Percentiles rank a stretch among this genome's conserved stretches.
Conservation (phyloP, 345 rosid genomes). For the Lumnitzera racemosa region DNA sequence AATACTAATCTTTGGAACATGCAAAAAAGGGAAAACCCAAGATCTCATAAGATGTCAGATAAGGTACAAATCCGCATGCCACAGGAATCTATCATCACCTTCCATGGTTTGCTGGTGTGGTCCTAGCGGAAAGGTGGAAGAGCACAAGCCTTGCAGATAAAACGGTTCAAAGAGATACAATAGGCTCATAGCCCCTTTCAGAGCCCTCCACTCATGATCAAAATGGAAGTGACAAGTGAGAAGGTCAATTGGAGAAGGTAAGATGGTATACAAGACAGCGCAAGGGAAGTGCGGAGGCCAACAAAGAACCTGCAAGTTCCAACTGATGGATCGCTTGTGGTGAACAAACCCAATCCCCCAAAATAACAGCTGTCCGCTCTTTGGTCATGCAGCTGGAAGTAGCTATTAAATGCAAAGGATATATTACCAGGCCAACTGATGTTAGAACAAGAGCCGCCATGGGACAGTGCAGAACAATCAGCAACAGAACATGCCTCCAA, state of each 20-base stretch:
- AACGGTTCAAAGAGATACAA: too few species aligned
- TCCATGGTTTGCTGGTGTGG: too few species aligned
- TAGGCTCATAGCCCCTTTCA: too few species aligned
- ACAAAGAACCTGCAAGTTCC: conserved; percentile 50
- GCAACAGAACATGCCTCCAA: conserved; percentile 57
- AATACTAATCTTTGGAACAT: too few species aligned
- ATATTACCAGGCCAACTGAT: conserved; percentile 75
- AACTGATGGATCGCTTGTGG: conserved; percentile 74
- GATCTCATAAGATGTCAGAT: too few species aligned
- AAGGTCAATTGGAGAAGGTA: conserved; percentile 12
- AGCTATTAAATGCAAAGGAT: conserved; percentile 83
- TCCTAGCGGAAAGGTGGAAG: too few species aligned
- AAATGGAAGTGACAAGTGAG: conserved; percentile 8
- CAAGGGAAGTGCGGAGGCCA: conserved; percentile 46
- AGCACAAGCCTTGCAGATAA: too few species aligned
- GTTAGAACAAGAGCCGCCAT: conserved; percentile 67
- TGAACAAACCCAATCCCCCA: conserved; percentile 80
- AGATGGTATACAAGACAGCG: conserved; percentile 15
- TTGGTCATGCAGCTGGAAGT: conserved; percentile 83
- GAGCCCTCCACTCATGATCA: background rate
- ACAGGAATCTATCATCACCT: too few species aligned
- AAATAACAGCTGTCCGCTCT: conserved; percentile 63
- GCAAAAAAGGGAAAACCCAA: too few species aligned
- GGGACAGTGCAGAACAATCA: conserved; percentile 65
- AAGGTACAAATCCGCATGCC: too few species aligned